Base-by-base conservation (phyloP, 163 green algal genomes). In the Trebouxiophyceae sp. region DNA sequence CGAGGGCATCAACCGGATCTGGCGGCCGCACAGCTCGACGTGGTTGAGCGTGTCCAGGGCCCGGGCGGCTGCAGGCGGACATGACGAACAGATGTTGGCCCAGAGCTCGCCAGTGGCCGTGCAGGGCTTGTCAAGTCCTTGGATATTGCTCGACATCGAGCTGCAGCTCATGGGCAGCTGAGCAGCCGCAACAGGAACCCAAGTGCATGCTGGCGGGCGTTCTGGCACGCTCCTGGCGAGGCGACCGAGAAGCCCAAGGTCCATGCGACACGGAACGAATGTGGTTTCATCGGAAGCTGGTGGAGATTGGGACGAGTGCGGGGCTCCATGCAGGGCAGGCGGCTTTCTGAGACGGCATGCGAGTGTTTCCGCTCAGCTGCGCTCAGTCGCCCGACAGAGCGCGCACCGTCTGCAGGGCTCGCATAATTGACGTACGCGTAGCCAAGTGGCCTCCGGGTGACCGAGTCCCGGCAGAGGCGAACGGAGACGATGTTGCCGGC, bases 401-500 rank as follows among this genome's bases (percentile, higher is more conserved):
- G 8, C 50, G 31, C 29, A 68, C 62, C 62, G 32, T 68, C 62
- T n/a, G 32, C 31, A 29, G 27, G 24, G 5, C 71, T 78, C 81
- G 96, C 95, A 85, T 93, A 98, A 84, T 98, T 98, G 31, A 98
- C 93, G 70, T 98, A 98, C 8, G 91, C 91, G 66, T 98, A 98
- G 60, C 93, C 93, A 71, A 98, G 76, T 5, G 91, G 97, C 58
- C 90, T 84, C 57, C 93, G 81, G 26, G 93, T 97, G 20, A 97
- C 85, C 4, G 93, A 81, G 73, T 98, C 92, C 24, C 93, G 88
- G 87, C 93, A 98, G 31, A 98, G 91, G 57, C 91, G 87, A 74
- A 98, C 96, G 61, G 90, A 97, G 33, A 87, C 84, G 29, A 98
- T 89, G 4, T 89, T 87, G 45, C 93, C 93, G 31, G 97, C 76